phyloP scores from a whole-genome alignment of 192 early-diverging fungal genomes.

The Backusella sp. region DNA sequence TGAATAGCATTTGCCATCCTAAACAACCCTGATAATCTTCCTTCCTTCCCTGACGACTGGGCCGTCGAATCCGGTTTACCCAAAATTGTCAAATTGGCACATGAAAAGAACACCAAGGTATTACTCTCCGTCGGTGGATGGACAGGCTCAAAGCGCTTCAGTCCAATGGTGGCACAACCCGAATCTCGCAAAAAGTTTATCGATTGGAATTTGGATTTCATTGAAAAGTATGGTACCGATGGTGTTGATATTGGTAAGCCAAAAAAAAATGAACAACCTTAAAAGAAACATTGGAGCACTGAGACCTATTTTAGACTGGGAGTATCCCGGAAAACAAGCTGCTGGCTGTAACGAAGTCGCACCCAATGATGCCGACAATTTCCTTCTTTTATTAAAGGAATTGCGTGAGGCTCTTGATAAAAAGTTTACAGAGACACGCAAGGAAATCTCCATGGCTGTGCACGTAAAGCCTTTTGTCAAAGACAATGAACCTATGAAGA shows the following conservation, averaged over 20 bases:
- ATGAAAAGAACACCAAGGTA: constrained; percentile 46
- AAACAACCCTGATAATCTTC: constrained; percentile 41
- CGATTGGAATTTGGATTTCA: constrained; percentile 50
- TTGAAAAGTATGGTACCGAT: constrained; percentile 54
- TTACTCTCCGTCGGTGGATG: constrained; percentile 71
- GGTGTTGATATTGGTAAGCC: constrained; percentile 58
- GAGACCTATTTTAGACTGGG: constrained; percentile 45
- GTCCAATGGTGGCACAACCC: constrained; percentile 47
- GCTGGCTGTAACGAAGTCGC: constrained; percentile 52
- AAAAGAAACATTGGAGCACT: background rate
- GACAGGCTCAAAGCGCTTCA: constrained; percentile 69
- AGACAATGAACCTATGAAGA: constrained; percentile 38
- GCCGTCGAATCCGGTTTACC: constrained; percentile 33
- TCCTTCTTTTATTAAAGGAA: constrained; percentile 49
- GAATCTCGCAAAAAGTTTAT: constrained; percentile 56
- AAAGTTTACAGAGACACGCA: constrained; percentile 38
- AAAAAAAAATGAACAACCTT: background rate
- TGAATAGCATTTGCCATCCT: constrained; percentile 46
- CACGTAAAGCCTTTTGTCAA: constrained; percentile 56
- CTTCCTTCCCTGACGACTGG: constrained; percentile 32
- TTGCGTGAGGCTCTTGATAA: constrained; percentile 45
- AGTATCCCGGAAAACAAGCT: constrained; percentile 56
- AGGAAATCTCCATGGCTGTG: constrained; percentile 62
- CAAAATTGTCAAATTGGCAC: constrained; percentile 44
- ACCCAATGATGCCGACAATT: constrained; percentile 54